Conservation (phyloP, 371 early-diverging fungal genomes). For the Haplosporangium sp. region DNA sequence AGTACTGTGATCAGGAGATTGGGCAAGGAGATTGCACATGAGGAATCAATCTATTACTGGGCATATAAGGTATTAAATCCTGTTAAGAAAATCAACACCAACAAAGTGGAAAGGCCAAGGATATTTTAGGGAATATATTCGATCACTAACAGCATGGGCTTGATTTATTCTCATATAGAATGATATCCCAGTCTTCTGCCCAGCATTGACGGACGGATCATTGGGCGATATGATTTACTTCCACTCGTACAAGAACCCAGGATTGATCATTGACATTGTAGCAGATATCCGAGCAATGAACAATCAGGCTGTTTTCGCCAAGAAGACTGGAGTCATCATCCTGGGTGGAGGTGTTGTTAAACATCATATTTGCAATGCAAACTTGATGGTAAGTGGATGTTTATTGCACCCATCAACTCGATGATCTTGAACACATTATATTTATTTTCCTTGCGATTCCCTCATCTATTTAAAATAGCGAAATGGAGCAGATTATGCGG, state of each 20-base stretch:
- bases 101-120: not conserved
- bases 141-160: not conserved
- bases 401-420: not conserved
- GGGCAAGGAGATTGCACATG: slow-evolving; percentile 95
- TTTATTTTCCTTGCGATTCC: too few relatives aligned
- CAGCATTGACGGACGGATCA: slow-evolving; percentile 99
- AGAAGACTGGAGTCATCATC: slow-evolving; percentile 98
- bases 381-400: slow-evolving; percentile 85
- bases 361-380: slow-evolving; percentile 99
- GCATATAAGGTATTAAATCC: slow-evolving; percentile 74
- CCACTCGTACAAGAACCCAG: slow-evolving; percentile 95
- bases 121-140: too few relatives aligned
- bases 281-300: slow-evolving; percentile 97
- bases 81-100: not conserved
- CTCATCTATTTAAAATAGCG: slow-evolving; percentile 65
- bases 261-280: slow-evolving; percentile 95
- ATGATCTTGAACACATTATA: too few relatives aligned
- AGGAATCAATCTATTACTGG: slow-evolving; percentile 98
- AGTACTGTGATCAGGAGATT: slow-evolving; percentile 93
- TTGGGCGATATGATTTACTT: slow-evolving; percentile 99
- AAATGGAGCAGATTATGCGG: slow-evolving; percentile 99
- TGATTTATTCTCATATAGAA: slow-evolving; percentile 68
- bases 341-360: slow-evolving; percentile 99
- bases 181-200: slow-evolving; percentile 98
- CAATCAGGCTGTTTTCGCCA: slow-evolving; percentile 92